Conservation (phyloP, 805 yeast species). For the Priceomyces carsonii region DNA sequence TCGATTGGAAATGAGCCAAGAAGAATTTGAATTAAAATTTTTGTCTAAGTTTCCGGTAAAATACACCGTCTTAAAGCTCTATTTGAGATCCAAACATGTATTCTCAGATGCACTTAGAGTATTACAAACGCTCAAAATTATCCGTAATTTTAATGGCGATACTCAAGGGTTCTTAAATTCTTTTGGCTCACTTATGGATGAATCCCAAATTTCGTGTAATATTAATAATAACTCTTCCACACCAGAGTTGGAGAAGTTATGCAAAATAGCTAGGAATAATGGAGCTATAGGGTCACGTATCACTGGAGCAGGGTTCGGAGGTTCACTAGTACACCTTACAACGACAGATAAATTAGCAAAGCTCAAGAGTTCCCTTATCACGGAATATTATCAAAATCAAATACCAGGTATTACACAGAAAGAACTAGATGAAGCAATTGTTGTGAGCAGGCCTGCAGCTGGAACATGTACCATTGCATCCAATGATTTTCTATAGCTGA, state of each 20-base stretch:
- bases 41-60: conserved; percentile 56
- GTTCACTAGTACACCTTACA: conserved; percentile 67
- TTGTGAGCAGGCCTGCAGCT: conserved; percentile 55
- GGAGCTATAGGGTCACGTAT: conserved; percentile 69
- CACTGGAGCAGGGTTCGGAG: conserved; percentile 86
- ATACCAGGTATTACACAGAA: conserved; percentile 50
- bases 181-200: conserved; percentile 60
- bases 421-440: conserved; percentile 51
- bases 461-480: conserved; percentile 43
- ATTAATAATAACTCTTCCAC: conserved; percentile 55
- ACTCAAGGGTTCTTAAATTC: conserved; percentile 35
- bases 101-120: conserved; percentile 63
- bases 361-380: conserved; percentile 44
- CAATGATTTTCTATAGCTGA: not conserved
- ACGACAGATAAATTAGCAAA: conserved; percentile 38
- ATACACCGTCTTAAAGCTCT: conserved; percentile 54
- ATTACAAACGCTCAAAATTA: conserved; percentile 45
- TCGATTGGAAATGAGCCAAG: conserved; percentile 40
- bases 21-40: conserved; percentile 45
- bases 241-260: conserved; percentile 52
- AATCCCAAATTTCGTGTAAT: conserved; percentile 56
- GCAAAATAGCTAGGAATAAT: conserved; percentile 50
- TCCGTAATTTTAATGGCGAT: conserved; percentile 25
- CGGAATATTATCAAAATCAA: conserved; percentile 50
- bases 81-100: conserved; percentile 63